A percentile compares a stretch with the other conserved stretches of the same genome.
Evolutionary conservation across 768 basidiomycete genomes (phyloP).

Genomic region (Auriscalpium microsporum): DNA sequence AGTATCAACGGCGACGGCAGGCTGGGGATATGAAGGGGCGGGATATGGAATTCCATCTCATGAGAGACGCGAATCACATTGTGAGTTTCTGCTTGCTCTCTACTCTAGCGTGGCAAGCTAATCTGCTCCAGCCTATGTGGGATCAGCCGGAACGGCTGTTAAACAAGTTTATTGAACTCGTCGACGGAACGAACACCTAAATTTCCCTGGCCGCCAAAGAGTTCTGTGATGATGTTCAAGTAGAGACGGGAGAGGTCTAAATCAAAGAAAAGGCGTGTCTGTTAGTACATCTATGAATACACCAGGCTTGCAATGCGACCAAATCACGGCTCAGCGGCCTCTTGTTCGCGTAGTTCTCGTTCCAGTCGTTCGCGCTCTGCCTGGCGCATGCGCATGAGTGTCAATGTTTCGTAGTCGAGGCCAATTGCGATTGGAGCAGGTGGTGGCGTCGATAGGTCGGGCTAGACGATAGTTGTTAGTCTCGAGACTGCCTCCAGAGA

Average conservation of each 20-base stretch:
- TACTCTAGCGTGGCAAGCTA: neutral
- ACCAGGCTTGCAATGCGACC: no score
- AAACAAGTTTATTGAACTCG: no score
- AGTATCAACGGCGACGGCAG: neutral
- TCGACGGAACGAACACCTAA: no score
- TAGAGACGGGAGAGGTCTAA: no score
- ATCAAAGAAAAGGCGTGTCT: no score
- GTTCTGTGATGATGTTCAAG: no score
- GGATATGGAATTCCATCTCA: neutral
- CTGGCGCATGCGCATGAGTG: constrained; percentile 72
- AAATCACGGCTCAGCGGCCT: constrained; percentile 34
- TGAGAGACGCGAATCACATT: neutral
- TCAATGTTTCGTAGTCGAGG: constrained; percentile 73
- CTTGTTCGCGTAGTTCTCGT: constrained; percentile 65
- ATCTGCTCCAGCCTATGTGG: neutral
- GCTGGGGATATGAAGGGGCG: neutral
- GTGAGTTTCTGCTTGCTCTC: neutral
- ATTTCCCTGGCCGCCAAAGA: no score
- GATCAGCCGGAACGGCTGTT: neutral
- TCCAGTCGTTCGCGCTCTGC: constrained; percentile 74
- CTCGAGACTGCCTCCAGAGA: neutral
- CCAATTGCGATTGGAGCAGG: constrained; percentile 24
- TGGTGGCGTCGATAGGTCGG: constrained; percentile 10
- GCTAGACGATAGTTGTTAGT: neutral
- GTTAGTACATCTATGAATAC: no score